Conservation (phyloP, 352 stramenopile species). For the Phytophthora capsici region DNA sequence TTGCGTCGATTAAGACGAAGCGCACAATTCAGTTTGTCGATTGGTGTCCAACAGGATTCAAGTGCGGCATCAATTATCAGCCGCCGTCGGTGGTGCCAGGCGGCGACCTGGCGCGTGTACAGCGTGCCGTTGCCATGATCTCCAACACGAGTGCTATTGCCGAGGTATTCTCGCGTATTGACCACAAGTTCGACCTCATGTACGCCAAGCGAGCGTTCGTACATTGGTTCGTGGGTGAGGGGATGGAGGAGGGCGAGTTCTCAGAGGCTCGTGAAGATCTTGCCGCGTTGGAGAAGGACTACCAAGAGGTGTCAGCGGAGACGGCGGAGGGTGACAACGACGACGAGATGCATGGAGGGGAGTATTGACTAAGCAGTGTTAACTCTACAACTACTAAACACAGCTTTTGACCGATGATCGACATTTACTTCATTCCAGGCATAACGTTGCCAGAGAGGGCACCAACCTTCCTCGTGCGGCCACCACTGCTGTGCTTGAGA, state of each 20-base stretch:
- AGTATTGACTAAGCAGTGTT: slow-evolving; percentile 1
- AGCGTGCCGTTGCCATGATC: slow-evolving; percentile 98
- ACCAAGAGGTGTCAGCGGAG: not conserved
- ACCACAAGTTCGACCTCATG: slow-evolving; percentile 97
- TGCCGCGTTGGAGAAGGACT: not conserved
- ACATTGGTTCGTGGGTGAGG: slow-evolving; percentile 98
- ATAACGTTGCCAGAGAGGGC: slow-evolving; percentile 33
- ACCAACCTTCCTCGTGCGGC: slow-evolving; percentile 23
- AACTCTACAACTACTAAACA: too few relatives aligned
- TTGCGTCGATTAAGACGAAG: slow-evolving; percentile 99
- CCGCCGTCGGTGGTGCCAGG: slow-evolving; percentile 95
- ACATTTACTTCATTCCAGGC: slow-evolving; percentile 10
- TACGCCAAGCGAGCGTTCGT: slow-evolving; percentile 88
- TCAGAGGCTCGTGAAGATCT: slow-evolving; percentile 36
- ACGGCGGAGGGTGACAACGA: slow-evolving; percentile 1
- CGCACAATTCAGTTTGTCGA: slow-evolving; percentile 99
- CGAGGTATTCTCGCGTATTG: slow-evolving; percentile 96
- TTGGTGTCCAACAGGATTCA: slow-evolving; percentile 98
- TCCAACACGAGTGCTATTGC: slow-evolving; percentile 98
- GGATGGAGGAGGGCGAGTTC: slow-evolving; percentile 99
- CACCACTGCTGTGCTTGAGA: slow-evolving; percentile 30
- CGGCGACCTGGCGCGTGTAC: slow-evolving; percentile 96
- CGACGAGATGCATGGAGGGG: slow-evolving; percentile 2
- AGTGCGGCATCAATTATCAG: slow-evolving; percentile 99
- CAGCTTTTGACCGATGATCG: too few relatives aligned